Percentiles rank a stretch among this genome's conserved stretches.
These are phyloP conservation scores for Yamadazyma sp. DNA, from an alignment of 1,139 yeast species.

Conservation along the genomic window DNA sequence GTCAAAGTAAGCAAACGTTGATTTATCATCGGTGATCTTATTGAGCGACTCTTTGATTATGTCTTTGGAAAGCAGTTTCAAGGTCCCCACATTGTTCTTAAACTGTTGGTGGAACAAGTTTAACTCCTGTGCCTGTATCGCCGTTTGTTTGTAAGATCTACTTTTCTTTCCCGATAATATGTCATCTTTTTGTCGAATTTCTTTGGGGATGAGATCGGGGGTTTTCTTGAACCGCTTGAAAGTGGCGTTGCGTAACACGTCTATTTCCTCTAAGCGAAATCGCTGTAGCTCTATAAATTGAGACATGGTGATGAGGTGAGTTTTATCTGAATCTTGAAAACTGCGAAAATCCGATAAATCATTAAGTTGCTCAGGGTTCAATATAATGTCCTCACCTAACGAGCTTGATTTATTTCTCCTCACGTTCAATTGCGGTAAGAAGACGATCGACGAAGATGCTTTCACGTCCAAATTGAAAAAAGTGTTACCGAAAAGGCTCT, in stretches of 20 bases:
- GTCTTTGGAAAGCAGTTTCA: conserved; percentile 3
- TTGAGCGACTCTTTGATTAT: conserved; percentile 20
- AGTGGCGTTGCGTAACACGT: conserved; percentile 33
- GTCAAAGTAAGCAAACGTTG: conserved; percentile 45
- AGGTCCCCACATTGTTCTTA: conserved; percentile 13
- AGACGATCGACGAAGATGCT: conserved; percentile 21
- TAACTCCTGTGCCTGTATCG: conserved; percentile 70
- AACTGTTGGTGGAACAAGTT: conserved; percentile 51
- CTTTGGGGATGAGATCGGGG: conserved; percentile 19
- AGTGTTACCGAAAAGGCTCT: conserved; percentile 34
- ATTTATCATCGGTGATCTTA: conserved; percentile 25
- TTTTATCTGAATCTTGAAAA: background rate
- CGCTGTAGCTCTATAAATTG: conserved; percentile 38
- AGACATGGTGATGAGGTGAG: conserved; percentile 23
- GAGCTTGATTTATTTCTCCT: conserved; percentile 28
- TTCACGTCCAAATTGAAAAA: conserved; percentile 24
- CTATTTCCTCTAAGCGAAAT: conserved; percentile 36
- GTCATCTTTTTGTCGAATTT: conserved; percentile 13
- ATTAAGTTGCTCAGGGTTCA: background rate
- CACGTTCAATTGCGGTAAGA: conserved; percentile 43
- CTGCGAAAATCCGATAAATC: background rate
- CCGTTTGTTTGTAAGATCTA: conserved; percentile 43
- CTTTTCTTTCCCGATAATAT: conserved; percentile 20
- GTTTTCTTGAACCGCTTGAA: conserved; percentile 32
- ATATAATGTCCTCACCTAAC: background rate